These are phyloP conservation scores for Jackrogersella multiformis DNA, from an alignment of 495 filamentous ascomycete species.

Conservation along the genomic window DNA sequence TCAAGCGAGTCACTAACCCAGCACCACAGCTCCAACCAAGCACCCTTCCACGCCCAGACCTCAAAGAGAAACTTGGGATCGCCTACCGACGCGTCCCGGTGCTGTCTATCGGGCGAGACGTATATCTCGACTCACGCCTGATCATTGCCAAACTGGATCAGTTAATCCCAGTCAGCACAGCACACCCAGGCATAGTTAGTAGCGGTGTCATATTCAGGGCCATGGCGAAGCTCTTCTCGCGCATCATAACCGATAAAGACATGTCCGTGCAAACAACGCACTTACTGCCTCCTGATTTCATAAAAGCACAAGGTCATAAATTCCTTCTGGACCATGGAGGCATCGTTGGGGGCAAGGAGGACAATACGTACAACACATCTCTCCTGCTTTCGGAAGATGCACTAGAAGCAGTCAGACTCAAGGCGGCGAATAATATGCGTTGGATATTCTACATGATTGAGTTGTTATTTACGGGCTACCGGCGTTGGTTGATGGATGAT, in stretches of 20 bases:
- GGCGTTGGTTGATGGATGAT: conserved; percentile 61
- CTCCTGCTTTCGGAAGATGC: too few relatives aligned
- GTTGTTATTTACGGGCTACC: conserved; percentile 64
- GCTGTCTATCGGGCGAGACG: conserved; percentile 60
- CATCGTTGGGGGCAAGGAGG: conserved; percentile 30
- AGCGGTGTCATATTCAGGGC: background rate
- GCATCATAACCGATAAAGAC: background rate
- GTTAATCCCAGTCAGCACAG: conserved; percentile 49
- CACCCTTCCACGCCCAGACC: conserved; percentile 66
- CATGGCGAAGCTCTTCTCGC: background rate
- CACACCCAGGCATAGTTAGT: conserved; percentile 22
- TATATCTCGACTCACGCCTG: conserved; percentile 62
- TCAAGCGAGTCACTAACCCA: background rate
- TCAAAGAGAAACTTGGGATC: conserved; percentile 61
- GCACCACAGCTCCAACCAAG: conserved; percentile 62
- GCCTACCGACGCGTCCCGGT: conserved; percentile 73
- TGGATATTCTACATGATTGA: too few relatives aligned
- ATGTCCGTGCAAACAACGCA: background rate
- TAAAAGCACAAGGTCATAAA: background rate
- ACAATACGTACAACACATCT: too few relatives aligned
- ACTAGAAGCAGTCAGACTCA: conserved; percentile 42
- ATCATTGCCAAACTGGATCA: conserved; percentile 67
- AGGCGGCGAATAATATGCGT: too few relatives aligned
- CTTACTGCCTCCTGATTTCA: background rate
- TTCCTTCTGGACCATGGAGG: conserved; percentile 58